Percentiles rank a stretch among this genome's conserved stretches.
These are phyloP conservation scores for Phytopythium aichiense DNA, from an alignment of 352 stramenopile species.

Conservation along the genomic window DNA sequence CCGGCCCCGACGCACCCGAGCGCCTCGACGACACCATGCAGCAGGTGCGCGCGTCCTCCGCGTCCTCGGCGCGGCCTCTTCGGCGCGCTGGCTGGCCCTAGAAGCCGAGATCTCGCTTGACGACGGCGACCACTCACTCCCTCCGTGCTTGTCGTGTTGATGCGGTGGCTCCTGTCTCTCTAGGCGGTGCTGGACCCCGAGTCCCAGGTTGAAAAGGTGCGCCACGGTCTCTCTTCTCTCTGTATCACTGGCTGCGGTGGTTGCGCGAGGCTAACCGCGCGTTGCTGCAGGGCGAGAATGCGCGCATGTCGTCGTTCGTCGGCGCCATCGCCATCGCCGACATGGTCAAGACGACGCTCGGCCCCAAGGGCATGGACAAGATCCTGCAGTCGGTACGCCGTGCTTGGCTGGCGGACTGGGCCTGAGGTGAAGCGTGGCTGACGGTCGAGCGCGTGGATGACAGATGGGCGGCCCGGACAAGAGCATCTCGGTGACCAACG, in stretches of 20 bases:
- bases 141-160: not conserved
- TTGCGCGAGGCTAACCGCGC: not conserved
- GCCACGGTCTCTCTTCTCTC: not conserved
- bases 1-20: not conserved
- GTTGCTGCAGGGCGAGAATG: slow-evolving; percentile 93
- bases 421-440: too few species aligned
- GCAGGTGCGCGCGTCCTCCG: slow-evolving; percentile 8
- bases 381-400: slow-evolving; percentile 94
- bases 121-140: too few species aligned
- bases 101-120: too few species aligned
- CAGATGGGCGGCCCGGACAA: slow-evolving; percentile 79
- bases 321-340: slow-evolving; percentile 99
- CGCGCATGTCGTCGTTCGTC: slow-evolving; percentile 98
- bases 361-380: slow-evolving; percentile 99
- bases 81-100: not conserved
- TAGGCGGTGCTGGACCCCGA: slow-evolving; percentile 74
- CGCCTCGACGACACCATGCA: slow-evolving; percentile 6
- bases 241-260: not conserved
- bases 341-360: slow-evolving; percentile 99
- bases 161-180: not conserved
- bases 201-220: slow-evolving; percentile 79
- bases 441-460: not conserved
- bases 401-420: too few species aligned
- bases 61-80: not conserved
- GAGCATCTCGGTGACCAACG: slow-evolving; percentile 97